Base-by-base conservation (phyloP, 2,329 filamentous ascomycete species). In the Sarocladiaceae sp. region DNA sequence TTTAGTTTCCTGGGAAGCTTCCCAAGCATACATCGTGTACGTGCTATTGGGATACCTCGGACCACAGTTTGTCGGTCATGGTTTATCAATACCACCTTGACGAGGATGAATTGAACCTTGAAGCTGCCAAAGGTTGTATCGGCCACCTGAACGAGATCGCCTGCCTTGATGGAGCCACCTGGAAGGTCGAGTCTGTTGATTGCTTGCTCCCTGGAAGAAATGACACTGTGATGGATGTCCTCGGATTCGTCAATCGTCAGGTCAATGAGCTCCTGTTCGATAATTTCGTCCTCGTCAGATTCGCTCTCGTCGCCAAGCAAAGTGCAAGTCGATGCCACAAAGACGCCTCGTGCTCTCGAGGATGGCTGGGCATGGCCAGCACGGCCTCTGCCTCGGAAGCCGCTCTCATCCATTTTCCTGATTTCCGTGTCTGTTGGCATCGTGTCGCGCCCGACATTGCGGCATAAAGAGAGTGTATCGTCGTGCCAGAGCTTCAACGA, bases 1-100 rank as follows among this genome's bases (percentile, higher is more conserved):
- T 72, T 72, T 0, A 57, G 19, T 16, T 69, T 66, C 10, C 58
- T 57, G 0, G 58, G 60, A 1, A 75, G 52, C 33, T 63, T 60
- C 0, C 62, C 67, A 3, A 53, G 40, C 13, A 72, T 49, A 0
- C 61, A 53, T 0, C 61, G 51, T 0, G 59, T 62, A 13, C 68
- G 58, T 0, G 60, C 52, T 19, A 65, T 68, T 0, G 65, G 63
- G 0, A 62, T 49, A 0, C 72, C 72, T 2, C 66, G 61, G 6
- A 72, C 49, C 1, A 51, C 53, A n/a, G 56, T 43, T 0, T 54
- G 44, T 0, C 43, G 43, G 0, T 24, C 33, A 11, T 16, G 13
- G 15, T 4, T 33, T 20, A 62, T 51, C 16, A 70, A 58, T 31
- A 77, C 68, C 1, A 53, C 49, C 35, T 64, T 63, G 55, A 77